phyloP scores from a whole-genome alignment of 768 basidiomycete genomes.

The Grammothele lineata region DNA sequence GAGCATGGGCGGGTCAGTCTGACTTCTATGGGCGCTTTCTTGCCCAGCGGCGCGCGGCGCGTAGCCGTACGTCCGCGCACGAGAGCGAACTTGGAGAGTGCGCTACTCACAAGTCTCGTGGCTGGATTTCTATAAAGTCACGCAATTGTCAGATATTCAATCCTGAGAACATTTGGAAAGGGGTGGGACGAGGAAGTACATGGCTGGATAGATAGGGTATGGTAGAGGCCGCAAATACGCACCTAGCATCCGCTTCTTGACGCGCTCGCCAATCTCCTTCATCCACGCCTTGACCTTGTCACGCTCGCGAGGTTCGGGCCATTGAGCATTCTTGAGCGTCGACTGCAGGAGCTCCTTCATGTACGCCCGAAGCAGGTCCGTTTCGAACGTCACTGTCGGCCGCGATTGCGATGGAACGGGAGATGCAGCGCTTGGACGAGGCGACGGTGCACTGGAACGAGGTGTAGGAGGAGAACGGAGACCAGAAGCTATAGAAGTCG shows the following conservation, averaged over 20 bases:
- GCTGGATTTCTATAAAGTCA: slow-evolving; percentile 59
- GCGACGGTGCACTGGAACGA: slow-evolving; percentile 51
- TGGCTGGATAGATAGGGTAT: neutral
- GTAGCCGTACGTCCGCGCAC: neutral
- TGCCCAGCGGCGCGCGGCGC: slow-evolving; percentile 1
- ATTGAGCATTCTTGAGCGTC: slow-evolving; percentile 58
- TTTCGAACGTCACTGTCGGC: slow-evolving; percentile 50
- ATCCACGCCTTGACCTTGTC: slow-evolving; percentile 73
- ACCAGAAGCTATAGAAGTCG: slow-evolving; percentile 12
- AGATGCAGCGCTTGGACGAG: slow-evolving; percentile 29
- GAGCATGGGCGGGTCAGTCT: slow-evolving; percentile 5
- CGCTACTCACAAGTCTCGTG: slow-evolving; percentile 78
- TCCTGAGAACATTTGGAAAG: neutral
- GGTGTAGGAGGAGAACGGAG: slow-evolving; percentile 18
- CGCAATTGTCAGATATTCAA: neutral
- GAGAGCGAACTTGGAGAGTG: too few species aligned
- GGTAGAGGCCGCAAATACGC: slow-evolving; percentile 11
- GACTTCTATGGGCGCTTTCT: neutral
- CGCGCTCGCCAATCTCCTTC: slow-evolving; percentile 78
- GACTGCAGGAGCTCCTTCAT: slow-evolving; percentile 77
- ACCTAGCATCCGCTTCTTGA: slow-evolving; percentile 80
- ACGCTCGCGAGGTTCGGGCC: slow-evolving; percentile 66
- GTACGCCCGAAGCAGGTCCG: slow-evolving; percentile 69
- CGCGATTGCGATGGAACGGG: slow-evolving; percentile 43
- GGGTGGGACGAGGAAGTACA: neutral